A percentile compares a stretch with the other conserved stretches of the same genome.
phyloP scores from a whole-genome alignment of 345 rosid species.

The Schrenkiella parvula region DNA sequence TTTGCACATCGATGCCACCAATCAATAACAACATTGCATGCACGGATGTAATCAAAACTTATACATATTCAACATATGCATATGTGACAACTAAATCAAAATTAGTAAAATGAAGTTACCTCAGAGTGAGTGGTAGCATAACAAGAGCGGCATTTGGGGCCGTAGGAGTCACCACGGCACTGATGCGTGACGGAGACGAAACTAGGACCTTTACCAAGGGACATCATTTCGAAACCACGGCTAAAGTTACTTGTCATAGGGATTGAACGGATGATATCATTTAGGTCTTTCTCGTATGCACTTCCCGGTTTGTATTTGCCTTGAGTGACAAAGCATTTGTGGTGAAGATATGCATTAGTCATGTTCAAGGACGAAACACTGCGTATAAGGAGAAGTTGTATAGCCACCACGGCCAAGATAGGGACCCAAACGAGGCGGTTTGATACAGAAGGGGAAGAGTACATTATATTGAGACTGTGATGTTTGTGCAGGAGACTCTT shows the following conservation, averaged over 20 bases:
- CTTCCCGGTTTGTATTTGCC: constrained; percentile 16
- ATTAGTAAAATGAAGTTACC: constrained; percentile 10
- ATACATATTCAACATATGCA: too few species aligned
- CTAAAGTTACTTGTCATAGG: neutral
- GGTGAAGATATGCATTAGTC: constrained; percentile 11
- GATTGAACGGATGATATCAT: neutral
- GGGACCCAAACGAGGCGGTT: neutral
- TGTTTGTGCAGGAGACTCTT: neutral
- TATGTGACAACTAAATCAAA: neutral
- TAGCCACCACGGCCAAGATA: neutral
- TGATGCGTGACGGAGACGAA: constrained; percentile 36
- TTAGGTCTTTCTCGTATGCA: neutral
- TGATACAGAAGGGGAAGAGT: neutral
- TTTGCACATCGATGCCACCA: neutral
- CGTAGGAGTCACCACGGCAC: constrained; percentile 53
- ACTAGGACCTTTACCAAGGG: constrained; percentile 26
- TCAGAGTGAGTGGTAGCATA: constrained; percentile 25
- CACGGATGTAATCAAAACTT: too few species aligned
- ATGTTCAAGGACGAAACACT: constrained; percentile 6
- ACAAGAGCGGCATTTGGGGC: constrained; percentile 44
- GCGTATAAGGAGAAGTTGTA: constrained; percentile 1
- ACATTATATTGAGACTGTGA: neutral
- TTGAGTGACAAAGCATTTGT: constrained; percentile 1
- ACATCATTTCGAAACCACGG: constrained; percentile 26
- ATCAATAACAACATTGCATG: neutral